These are phyloP conservation scores for Lasiodiplodia sp. DNA, from an alignment of 2,329 filamentous ascomycete genomes.

Conservation along the genomic window DNA sequence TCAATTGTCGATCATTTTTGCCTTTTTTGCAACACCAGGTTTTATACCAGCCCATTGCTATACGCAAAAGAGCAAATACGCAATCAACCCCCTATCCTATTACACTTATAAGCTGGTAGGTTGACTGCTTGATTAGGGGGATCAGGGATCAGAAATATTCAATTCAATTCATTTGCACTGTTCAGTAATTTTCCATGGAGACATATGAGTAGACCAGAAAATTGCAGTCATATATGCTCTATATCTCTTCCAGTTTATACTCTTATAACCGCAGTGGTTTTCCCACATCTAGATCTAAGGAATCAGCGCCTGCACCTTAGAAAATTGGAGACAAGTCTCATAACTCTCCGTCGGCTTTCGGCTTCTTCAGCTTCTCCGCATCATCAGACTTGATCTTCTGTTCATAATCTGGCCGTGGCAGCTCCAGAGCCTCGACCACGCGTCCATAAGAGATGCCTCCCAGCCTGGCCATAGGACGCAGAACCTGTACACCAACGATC, in stretches of 20 bases:
- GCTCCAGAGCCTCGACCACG: slow-evolving; percentile 72
- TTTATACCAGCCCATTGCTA: too few relatives aligned
- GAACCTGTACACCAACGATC: slow-evolving; percentile 54
- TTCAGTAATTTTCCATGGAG: too few relatives aligned
- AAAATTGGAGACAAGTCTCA: too few relatives aligned
- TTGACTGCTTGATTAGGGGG: too few relatives aligned
- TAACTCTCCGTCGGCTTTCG: slow-evolving; percentile 38
- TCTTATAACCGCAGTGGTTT: not conserved
- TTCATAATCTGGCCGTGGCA: slow-evolving; percentile 65
- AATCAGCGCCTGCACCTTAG: not conserved
- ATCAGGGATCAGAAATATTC: too few relatives aligned
- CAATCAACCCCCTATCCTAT: too few relatives aligned
- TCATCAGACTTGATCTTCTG: slow-evolving; percentile 58
- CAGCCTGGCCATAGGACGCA: slow-evolving; percentile 78
- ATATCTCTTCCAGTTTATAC: not conserved
- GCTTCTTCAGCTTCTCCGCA: slow-evolving; percentile 64
- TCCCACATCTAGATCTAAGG: not conserved
- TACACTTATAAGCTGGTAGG: too few relatives aligned
- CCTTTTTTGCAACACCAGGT: too few relatives aligned
- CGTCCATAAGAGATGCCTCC: slow-evolving; percentile 88
- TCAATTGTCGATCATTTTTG: too few relatives aligned
- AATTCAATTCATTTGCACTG: too few relatives aligned
- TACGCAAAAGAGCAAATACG: too few relatives aligned
- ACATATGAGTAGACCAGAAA: too few relatives aligned
- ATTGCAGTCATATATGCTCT: not conserved